Percentiles rank a stretch among this genome's conserved stretches.
These are phyloP conservation scores for Jatropha podagrica DNA, from an alignment of 441 rosid species.

Conservation along the genomic window DNA sequence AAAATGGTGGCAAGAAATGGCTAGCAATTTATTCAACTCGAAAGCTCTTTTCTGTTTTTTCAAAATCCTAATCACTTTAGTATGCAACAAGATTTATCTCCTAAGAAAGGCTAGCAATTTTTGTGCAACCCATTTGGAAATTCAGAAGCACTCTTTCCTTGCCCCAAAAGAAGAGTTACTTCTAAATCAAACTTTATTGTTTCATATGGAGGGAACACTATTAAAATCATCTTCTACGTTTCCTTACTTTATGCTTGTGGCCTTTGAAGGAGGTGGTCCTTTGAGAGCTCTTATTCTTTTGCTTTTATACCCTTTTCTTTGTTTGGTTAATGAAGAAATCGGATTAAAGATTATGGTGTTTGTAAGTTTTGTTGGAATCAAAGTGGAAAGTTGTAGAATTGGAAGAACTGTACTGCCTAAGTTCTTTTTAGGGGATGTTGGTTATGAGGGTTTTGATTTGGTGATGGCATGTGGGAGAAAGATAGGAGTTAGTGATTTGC, in stretches of 20 bases:
- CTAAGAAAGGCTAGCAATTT: background rate
- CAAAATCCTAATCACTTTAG: background rate
- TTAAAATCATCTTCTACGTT: constrained; percentile 55
- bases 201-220: constrained; percentile 48
- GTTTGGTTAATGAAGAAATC: constrained; percentile 38
- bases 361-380: constrained; percentile 36
- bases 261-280: constrained; percentile 65
- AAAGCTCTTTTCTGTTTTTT: background rate
- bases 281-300: constrained; percentile 52
- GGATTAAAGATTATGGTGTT: constrained; percentile 35
- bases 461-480: constrained; percentile 27
- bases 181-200: constrained; percentile 27
- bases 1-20: background rate
- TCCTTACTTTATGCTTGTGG: constrained; percentile 73
- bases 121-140: background rate
- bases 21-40: background rate
- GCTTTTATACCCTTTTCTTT: constrained; percentile 45
- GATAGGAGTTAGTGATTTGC: constrained; percentile 36
- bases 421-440: constrained; percentile 44
- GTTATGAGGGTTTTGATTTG: constrained; percentile 30
- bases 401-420: constrained; percentile 46
- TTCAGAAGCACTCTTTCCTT: background rate
- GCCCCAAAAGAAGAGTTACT: background rate
- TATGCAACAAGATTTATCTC: background rate
- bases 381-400: constrained; percentile 22